phyloP scores from a whole-genome alignment of 768 basidiomycete species.

The Agaricus blazei region DNA sequence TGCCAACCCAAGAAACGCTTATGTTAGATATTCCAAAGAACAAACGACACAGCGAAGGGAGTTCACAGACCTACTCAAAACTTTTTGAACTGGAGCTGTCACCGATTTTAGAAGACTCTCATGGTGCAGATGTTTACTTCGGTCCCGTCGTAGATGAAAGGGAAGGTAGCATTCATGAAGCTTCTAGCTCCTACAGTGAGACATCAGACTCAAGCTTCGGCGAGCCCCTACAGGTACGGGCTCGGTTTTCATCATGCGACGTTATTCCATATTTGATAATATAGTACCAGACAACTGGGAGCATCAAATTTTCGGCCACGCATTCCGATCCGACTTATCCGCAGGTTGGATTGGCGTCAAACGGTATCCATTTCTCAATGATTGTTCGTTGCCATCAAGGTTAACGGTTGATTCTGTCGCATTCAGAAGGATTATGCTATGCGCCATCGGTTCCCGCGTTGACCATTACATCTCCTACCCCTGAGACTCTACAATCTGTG shows the following conservation, averaged over 20 bases:
- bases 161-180: background rate
- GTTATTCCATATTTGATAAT: background rate
- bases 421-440: background rate
- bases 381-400: background rate
- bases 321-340: background rate
- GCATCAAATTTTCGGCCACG: background rate
- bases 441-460: slow-evolving; percentile 20
- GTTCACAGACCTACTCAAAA: slow-evolving; percentile 13
- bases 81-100: slow-evolving; percentile 29
- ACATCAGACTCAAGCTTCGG: slow-evolving; percentile 25
- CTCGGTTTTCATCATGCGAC: slow-evolving; percentile 14
- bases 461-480: slow-evolving; percentile 28
- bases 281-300: slow-evolving; percentile 1
- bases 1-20: background rate
- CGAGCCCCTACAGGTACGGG: slow-evolving; percentile 17
- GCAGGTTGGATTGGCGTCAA: background rate
- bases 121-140: slow-evolving; percentile 15
- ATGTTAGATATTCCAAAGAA: slow-evolving; percentile 2
- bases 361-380: background rate
- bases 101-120: slow-evolving; percentile 31
- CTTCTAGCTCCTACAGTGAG: slow-evolving; percentile 13
- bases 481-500: slow-evolving; percentile 20
- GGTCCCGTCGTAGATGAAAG: background rate
- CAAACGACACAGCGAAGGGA: slow-evolving; percentile 7
- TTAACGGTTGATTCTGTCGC: background rate